phyloP scores from a whole-genome alignment of 78 protist genomes.

The Monosiga brevicollis region DNA sequence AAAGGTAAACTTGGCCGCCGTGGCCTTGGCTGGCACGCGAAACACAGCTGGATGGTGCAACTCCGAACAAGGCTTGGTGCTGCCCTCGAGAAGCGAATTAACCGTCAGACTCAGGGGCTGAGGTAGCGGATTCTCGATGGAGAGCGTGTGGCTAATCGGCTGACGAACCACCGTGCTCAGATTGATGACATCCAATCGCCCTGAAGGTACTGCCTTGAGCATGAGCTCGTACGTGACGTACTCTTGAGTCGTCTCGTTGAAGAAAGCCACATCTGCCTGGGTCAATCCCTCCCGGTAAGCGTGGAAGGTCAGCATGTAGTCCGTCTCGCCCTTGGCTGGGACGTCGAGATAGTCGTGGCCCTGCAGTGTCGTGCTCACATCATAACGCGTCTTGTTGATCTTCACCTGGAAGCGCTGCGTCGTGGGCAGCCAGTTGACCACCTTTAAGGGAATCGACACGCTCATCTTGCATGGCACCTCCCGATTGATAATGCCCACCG shows the following conservation, averaged over 20 bases:
- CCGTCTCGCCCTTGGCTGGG: slow-evolving; percentile 26
- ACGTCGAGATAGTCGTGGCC: slow-evolving; percentile 53
- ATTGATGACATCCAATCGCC: neutral
- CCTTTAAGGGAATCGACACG: neutral
- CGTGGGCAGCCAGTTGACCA: slow-evolving; percentile 50
- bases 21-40: neutral
- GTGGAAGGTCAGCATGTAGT: slow-evolving; percentile 23
- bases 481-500: neutral
- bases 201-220: slow-evolving; percentile 21
- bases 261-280: slow-evolving; percentile 17
- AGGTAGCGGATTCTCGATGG: slow-evolving; percentile 50
- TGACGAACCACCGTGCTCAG: slow-evolving; percentile 45
- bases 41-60: neutral
- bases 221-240: slow-evolving; percentile 20
- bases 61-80: neutral
- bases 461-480: slow-evolving; percentile 10
- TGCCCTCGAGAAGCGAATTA: slow-evolving; percentile 4
- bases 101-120: neutral
- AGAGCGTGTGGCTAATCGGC: slow-evolving; percentile 14
- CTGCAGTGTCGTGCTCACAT: neutral
- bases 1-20: neutral
- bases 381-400: neutral
- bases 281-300: slow-evolving; percentile 34
- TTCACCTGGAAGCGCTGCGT: slow-evolving; percentile 59
- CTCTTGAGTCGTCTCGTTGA: slow-evolving; percentile 49